Evolutionary conservation across 495 filamentous ascomycete genomes (phyloP).

Genomic region (Patellaria atrata): DNA sequence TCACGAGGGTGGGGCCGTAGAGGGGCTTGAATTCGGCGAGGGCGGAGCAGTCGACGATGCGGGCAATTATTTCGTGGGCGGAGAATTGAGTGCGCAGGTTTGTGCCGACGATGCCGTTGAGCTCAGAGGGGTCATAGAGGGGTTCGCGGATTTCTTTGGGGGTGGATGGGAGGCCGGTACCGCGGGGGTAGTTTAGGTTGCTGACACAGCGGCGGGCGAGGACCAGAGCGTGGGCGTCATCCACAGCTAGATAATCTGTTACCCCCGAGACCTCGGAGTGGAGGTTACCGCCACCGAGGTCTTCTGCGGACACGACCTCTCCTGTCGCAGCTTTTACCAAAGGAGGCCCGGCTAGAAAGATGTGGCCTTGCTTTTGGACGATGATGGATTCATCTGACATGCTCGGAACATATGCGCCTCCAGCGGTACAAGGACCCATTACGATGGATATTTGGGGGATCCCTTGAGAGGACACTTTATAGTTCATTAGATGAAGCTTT

Average conservation of each 20-base stretch:
- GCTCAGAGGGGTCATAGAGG: constrained; percentile 64
- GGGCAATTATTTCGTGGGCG: constrained; percentile 80
- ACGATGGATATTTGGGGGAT: constrained; percentile 93
- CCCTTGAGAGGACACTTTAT: constrained; percentile 50
- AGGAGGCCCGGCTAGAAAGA: constrained; percentile 90
- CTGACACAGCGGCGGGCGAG: constrained; percentile 69
- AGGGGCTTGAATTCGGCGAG: constrained; percentile 92
- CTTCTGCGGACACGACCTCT: constrained; percentile 83
- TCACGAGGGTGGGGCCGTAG: constrained; percentile 83
- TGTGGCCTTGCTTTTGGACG: constrained; percentile 84
- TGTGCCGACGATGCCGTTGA: constrained; percentile 76
- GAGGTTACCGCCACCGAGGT: constrained; percentile 83
- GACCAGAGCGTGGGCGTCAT: constrained; percentile 85
- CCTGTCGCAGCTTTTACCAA: constrained; percentile 95
- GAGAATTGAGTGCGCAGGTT: constrained; percentile 75
- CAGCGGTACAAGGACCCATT: constrained; percentile 95
- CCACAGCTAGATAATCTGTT: constrained; percentile 87
- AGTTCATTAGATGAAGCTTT: neutral
- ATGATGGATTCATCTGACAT: constrained; percentile 99
- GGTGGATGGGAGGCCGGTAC: constrained; percentile 4
- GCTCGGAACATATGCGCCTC: constrained; percentile 88
- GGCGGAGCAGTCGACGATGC: constrained; percentile 79
- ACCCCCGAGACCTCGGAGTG: constrained; percentile 89
- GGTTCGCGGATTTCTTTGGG: constrained; percentile 39
- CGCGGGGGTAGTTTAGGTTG: constrained; percentile 73